Base-by-base conservation (phyloP, 148 eudicot genomes). In the Cornus kousa region DNA sequence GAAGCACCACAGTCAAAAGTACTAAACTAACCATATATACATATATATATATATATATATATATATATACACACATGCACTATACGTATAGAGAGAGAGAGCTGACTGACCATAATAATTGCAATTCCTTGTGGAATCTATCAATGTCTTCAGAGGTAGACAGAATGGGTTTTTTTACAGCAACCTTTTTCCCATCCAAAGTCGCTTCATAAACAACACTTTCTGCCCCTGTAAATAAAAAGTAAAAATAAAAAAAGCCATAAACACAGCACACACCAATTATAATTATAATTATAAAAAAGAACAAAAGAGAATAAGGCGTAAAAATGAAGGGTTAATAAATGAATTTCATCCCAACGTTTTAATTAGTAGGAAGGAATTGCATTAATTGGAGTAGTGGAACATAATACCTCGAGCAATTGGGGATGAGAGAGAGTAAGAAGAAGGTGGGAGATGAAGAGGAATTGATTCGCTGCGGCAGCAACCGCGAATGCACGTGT, bases 91-190 rank as follows among this genome's bases (percentile, higher is more conserved):
- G 67, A 62, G 68, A 40, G 53, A 71, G 50, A 40, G 59, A 31
- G 35, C 7, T 68, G 23, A 46, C 19, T 66, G 33, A 93, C 99
- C 99, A 90, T 73, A 96, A 84, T 12, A 96, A 74, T 75, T 96
- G 97, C 87, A 96, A 80, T 85, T 96, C 89, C 76, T 86, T 96
- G 80, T 96, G 98, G 79, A 91, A 93, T 74, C 81, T 88, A 82
- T 96, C 93, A 46, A 96, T 83, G 77, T 93, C 95, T 48, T 89
- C 90, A 53, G 99, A 92, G 75, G 99, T 96, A 33, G 94, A 92
- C 86, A 96, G 88, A 50, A 94, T 81, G 24, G 98, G 98, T 68
- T 93, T 96, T 81, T 92, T 96, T 16, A 88, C 91, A 50, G 99
- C 98, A 65, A 93, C 95, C 74, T 74, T 92, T 65, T 80, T 76